These are phyloP conservation scores for Barnettozyma sp. DNA, from an alignment of 805 yeast genomes.

Conservation along the genomic window DNA sequence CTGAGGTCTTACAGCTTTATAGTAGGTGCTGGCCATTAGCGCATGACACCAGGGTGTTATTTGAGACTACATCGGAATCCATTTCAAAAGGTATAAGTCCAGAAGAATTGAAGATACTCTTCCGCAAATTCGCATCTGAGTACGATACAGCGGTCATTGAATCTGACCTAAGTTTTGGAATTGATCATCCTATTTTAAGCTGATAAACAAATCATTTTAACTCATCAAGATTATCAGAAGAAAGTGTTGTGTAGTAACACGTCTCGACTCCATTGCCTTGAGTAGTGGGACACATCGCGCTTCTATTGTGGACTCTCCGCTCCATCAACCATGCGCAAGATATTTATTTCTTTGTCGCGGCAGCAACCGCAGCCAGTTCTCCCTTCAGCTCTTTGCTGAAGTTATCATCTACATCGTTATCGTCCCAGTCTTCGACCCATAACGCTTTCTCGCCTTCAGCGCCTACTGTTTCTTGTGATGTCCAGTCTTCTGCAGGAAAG, in stretches of 20 bases:
- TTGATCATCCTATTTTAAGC: slow-evolving; percentile 1
- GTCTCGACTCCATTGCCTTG: no score
- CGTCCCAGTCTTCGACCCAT: slow-evolving; percentile 99
- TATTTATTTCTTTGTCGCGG: slow-evolving; percentile 14
- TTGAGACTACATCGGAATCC: slow-evolving; percentile 36
- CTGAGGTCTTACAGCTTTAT: slow-evolving; percentile 40
- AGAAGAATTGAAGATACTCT: neutral
- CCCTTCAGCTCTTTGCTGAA: slow-evolving; percentile 66
- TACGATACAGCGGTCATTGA: neutral
- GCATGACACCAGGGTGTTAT: slow-evolving; percentile 36
- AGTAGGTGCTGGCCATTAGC: slow-evolving; percentile 43
- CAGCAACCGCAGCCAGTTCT: slow-evolving; percentile 22
- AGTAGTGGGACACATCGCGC: no score
- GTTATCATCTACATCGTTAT: slow-evolving; percentile 87
- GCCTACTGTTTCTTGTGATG: slow-evolving; percentile 46
- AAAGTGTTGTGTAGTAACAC: no score
- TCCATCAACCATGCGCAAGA: no score
- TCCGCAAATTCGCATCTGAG: slow-evolving; percentile 1
- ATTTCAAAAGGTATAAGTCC: slow-evolving; percentile 26
- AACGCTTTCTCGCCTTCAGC: slow-evolving; percentile 50
- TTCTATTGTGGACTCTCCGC: no score
- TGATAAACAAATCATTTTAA: neutral
- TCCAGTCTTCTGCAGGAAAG: slow-evolving; percentile 89
- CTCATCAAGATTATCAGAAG: no score
- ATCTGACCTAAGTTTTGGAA: slow-evolving; percentile 4